Evolutionary conservation across 2,329 filamentous ascomycete species (phyloP), one percentile per base, ranked within the genome.

Genomic region (Dendryphion nanum): DNA sequence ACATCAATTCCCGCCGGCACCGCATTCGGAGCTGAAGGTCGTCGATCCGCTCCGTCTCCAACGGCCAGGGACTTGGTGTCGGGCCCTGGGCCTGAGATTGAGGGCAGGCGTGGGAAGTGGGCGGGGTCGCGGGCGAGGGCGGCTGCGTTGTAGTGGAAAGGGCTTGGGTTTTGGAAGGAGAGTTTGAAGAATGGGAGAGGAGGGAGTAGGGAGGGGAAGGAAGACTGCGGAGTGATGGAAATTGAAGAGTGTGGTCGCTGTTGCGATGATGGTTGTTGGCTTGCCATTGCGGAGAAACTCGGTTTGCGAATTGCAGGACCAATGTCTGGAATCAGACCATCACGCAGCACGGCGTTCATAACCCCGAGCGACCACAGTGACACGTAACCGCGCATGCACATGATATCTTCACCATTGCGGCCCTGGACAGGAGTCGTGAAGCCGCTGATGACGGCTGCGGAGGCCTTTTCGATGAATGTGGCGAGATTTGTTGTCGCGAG

Each of bases 291-390:
- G 18, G 5, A 18, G 14, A 5, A 21, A 20, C 18, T 29, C 16
- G 30, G 19, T 8, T 26, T n/a, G 8, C 8, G 8, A n/a, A 26
- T 26, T n/a, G 44, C 31, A 15, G 41, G 32, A 14, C 38, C 44
- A 2, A 42, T 48, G 29, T 59, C 51, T 5, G 53, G 57, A 3
- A 61, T 40, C 3, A 62, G 38, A 5, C 57, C 58, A 3, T 51
- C 42, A 18, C 43, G 47, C 1, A 62, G 44, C 1, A 56, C 47
- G 3, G 55, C 47, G 30, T 58, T 54, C 46, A 61, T 53, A 7
- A 51, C 50, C 6, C 51, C 55, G 4, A 61, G 41, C 0, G 55
- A 37, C 58, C 58, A 63, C 2, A 62, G 18, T 6, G 44, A 43
- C 2, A 51, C 35, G 33, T 61, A 62, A 3, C 23, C 23, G 10